Conservation (phyloP, 768 basidiomycete genomes). For the Amanita polypyramis region DNA sequence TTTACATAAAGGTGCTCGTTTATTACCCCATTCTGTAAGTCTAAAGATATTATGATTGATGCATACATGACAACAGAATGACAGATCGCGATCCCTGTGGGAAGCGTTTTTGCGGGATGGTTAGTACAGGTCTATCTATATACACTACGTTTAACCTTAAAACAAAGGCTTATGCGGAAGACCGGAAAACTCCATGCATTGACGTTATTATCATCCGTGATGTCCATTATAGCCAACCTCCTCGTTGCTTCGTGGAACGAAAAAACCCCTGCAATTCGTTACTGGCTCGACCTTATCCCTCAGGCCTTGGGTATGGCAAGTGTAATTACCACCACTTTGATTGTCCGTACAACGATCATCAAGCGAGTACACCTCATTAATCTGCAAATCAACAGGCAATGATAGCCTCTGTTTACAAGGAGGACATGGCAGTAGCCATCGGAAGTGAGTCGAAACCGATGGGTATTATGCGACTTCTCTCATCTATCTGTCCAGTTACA, state of each 20-base stretch:
- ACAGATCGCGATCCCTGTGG: slow-evolving; percentile 73
- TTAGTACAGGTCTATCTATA: slow-evolving; percentile 22
- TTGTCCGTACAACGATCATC: slow-evolving; percentile 37
- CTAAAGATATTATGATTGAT: slow-evolving; percentile 7
- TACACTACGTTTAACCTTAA: slow-evolving; percentile 8
- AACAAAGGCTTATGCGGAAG: slow-evolving; percentile 64
- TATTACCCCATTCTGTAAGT: slow-evolving; percentile 83
- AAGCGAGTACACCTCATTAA: slow-evolving; percentile 7
- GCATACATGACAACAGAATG: neutral
- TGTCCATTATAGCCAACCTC: slow-evolving; percentile 48
- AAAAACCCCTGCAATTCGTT: slow-evolving; percentile 43
- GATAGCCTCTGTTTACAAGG: slow-evolving; percentile 70
- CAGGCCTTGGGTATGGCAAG: slow-evolving; percentile 81
- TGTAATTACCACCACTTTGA: slow-evolving; percentile 77
- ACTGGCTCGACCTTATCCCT: slow-evolving; percentile 73
- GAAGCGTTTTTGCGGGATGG: slow-evolving; percentile 86
- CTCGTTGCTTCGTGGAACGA: slow-evolving; percentile 62
- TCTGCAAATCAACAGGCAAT: slow-evolving; percentile 48
- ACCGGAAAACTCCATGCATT: slow-evolving; percentile 81
- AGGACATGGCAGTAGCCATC: slow-evolving; percentile 82
- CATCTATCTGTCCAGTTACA: slow-evolving; percentile 43
- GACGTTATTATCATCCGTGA: slow-evolving; percentile 52
- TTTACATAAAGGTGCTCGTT: slow-evolving; percentile 51
- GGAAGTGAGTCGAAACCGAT: slow-evolving; percentile 55
- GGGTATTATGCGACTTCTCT: slow-evolving; percentile 12